Evolutionary conservation across 2,329 filamentous ascomycete genomes (phyloP).

Genomic region (Cadophora sp.): DNA sequence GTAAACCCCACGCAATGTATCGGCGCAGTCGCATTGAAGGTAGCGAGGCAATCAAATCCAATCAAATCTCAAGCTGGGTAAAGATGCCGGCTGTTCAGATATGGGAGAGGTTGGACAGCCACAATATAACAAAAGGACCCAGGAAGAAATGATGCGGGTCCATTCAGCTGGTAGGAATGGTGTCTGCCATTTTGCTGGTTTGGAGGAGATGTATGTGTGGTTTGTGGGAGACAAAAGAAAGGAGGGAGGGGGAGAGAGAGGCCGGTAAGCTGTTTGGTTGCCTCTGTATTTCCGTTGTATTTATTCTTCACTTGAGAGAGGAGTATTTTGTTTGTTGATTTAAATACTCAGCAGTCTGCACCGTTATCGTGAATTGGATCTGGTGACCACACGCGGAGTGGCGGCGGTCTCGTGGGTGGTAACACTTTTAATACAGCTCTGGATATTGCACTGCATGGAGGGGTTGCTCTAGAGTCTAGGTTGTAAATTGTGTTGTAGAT

Average conservation of each 20-base stretch:
- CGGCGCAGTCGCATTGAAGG: not conserved
- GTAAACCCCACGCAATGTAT: not conserved
- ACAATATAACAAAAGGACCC: constrained; percentile 2
- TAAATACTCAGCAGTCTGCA: not conserved
- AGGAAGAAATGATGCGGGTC: not conserved
- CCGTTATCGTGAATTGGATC: not conserved
- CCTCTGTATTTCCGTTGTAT: too few species aligned
- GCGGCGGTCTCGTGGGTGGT: not conserved
- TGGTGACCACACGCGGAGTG: not conserved
- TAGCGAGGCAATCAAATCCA: not conserved
- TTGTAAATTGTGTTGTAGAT: not conserved
- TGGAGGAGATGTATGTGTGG: too few species aligned
- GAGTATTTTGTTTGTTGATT: not conserved
- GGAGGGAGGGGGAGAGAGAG: too few species aligned
- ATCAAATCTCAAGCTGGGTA: not conserved
- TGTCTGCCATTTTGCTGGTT: too few species aligned
- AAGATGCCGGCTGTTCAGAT: not conserved
- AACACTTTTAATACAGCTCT: not conserved
- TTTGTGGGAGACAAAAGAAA: too few species aligned
- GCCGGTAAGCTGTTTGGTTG: too few species aligned
- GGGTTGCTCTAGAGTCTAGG: not conserved
- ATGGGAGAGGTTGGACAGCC: not conserved
- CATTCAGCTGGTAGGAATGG: too few species aligned
- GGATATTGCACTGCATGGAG: not conserved
- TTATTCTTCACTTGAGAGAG: too few species aligned